Conservation (phyloP, 371 early-diverging fungal genomes). For the Catenaria anguillulae region DNA sequence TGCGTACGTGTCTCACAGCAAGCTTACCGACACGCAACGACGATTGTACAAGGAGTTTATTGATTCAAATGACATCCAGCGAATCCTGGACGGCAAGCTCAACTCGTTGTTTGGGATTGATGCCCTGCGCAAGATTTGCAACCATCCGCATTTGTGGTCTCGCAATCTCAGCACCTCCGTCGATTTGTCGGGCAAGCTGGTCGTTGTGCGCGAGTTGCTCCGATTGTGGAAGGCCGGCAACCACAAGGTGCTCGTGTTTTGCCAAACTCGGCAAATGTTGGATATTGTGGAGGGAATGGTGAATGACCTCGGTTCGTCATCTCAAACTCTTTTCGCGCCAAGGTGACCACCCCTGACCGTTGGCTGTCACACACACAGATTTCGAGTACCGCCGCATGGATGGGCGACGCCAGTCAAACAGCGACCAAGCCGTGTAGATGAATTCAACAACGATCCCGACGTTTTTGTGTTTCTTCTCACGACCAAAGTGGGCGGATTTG, state of each 20-base stretch:
- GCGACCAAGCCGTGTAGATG: slow-evolving; percentile 69
- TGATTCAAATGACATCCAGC: slow-evolving; percentile 46
- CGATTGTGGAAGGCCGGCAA: slow-evolving; percentile 68
- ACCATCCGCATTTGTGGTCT: background rate
- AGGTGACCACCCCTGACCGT: too few relatives aligned
- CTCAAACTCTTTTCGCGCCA: too few relatives aligned
- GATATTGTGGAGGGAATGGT: slow-evolving; percentile 77
- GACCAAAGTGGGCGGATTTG: slow-evolving; percentile 94
- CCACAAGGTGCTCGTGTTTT: slow-evolving; percentile 85
- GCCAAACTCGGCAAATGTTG: slow-evolving; percentile 91
- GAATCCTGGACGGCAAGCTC: slow-evolving; percentile 64
- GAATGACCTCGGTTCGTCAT: too few relatives aligned
- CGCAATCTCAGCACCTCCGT: background rate
- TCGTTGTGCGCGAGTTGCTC: slow-evolving; percentile 67
- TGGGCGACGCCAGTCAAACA: slow-evolving; percentile 75
- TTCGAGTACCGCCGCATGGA: slow-evolving; percentile 82
- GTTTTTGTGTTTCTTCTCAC: slow-evolving; percentile 87
- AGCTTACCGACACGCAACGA: slow-evolving; percentile 64
- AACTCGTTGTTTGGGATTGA: slow-evolving; percentile 86
- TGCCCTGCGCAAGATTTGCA: slow-evolving; percentile 63
- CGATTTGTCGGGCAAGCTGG: slow-evolving; percentile 66
- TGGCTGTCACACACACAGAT: too few relatives aligned
- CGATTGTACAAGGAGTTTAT: slow-evolving; percentile 62
- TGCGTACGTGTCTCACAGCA: too few relatives aligned
- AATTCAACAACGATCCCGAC: slow-evolving; percentile 53